A percentile compares a stretch with the other conserved stretches of the same genome.
Conservation (phyloP, 2,329 filamentous ascomycete species). For the Sporothrix brunneoviolacea region DNA sequence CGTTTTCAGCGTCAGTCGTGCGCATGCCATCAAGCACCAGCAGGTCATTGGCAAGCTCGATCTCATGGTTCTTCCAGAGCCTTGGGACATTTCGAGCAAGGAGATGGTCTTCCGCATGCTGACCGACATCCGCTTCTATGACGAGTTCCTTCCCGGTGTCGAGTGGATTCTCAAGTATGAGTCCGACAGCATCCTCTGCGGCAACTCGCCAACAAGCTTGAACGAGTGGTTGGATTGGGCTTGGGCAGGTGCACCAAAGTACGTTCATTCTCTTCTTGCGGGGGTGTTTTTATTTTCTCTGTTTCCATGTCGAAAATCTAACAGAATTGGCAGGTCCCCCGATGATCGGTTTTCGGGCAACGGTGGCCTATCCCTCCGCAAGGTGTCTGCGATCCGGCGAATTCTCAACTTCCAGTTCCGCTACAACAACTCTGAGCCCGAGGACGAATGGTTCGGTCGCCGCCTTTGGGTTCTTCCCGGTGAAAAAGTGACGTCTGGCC, state of each 20-base stretch:
- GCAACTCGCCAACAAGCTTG: constrained; percentile 44
- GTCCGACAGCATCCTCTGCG: constrained; percentile 49
- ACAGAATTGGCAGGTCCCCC: constrained; percentile 23
- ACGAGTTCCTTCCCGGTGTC: constrained; percentile 41
- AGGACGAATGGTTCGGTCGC: constrained; percentile 50
- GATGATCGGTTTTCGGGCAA: constrained; percentile 45
- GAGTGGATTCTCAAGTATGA: constrained; percentile 51
- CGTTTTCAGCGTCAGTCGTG: constrained; percentile 37
- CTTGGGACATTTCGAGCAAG: constrained; percentile 40
- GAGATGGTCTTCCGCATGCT: constrained; percentile 43
- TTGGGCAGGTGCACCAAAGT: constrained; percentile 49
- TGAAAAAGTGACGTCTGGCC: constrained; percentile 38
- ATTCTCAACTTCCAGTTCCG: constrained; percentile 43
- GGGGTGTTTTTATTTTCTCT: not conserved
- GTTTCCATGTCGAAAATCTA: not conserved
- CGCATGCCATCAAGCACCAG: constrained; percentile 42
- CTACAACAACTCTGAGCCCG: constrained; percentile 43
- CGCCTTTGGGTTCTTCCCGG: constrained; percentile 41
- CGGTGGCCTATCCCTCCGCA: constrained; percentile 47
- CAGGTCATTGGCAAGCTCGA: constrained; percentile 46
- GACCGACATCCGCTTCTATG: constrained; percentile 47
- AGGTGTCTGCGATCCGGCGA: constrained; percentile 42
- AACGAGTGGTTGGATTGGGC: constrained; percentile 49
- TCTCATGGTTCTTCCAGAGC: constrained; percentile 40
- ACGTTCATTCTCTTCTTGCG: constrained; percentile 15